Percentiles rank a stretch among this genome's conserved stretches.
Evolutionary conservation across 768 basidiomycete genomes (phyloP).

Genomic region (Kwoniella newhampshirensis): DNA sequence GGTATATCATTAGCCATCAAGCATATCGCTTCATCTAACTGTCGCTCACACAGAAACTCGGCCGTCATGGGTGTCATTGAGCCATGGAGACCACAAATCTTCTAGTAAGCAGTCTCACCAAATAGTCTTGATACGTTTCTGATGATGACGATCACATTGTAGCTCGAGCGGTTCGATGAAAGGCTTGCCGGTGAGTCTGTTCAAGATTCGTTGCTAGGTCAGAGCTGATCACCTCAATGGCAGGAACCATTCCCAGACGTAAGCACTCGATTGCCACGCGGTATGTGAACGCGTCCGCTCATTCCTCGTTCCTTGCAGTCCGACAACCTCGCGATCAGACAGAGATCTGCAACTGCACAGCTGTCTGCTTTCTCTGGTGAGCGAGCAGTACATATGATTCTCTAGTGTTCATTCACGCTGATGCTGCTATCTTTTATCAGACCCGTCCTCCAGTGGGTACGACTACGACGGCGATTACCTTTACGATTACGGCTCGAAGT

Average conservation of each 20-base stretch:
- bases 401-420: neutral
- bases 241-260: conserved; percentile 45
- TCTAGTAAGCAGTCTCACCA: conserved; percentile 29
- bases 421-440: conserved; percentile 11
- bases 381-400: neutral
- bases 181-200: conserved; percentile 28
- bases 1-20: too few species aligned
- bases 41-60: conserved; percentile 36
- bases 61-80: conserved; percentile 48
- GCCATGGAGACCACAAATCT: conserved; percentile 47
- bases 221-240: neutral
- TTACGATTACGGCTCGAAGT: conserved; percentile 25
- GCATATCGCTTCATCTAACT: too few species aligned
- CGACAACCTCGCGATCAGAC: conserved; percentile 18
- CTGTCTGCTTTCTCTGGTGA: conserved; percentile 10
- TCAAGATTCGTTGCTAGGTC: neutral
- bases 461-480: conserved; percentile 15
- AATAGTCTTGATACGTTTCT: neutral
- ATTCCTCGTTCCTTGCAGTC: conserved; percentile 8
- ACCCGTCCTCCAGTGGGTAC: conserved; percentile 2
- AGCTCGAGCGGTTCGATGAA: conserved; percentile 40
- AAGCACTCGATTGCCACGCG: neutral
- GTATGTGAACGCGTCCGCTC: too few species aligned
- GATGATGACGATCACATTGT: neutral
- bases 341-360: conserved; percentile 18